A percentile compares a stretch with the other conserved stretches of the same genome.
Evolutionary conservation across 1,139 yeast genomes (phyloP).

Genomic region (Eremothecium gossypii): DNA sequence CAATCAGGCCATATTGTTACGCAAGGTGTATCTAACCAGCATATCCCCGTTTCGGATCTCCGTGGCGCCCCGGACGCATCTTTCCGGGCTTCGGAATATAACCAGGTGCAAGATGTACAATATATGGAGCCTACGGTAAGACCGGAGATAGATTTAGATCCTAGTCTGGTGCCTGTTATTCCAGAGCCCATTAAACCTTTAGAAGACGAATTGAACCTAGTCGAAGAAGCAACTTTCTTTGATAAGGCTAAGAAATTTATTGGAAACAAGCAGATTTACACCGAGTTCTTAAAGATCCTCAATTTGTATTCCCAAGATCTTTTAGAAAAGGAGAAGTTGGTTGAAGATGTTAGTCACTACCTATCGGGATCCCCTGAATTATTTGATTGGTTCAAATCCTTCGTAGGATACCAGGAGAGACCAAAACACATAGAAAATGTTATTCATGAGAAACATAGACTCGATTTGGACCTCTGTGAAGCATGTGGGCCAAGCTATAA

Average conservation of each 20-base stretch:
- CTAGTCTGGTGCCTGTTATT: slow-evolving; percentile 73
- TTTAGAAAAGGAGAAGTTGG: slow-evolving; percentile 71
- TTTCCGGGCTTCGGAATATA: slow-evolving; percentile 8
- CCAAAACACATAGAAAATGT: slow-evolving; percentile 81
- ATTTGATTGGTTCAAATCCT: slow-evolving; percentile 81
- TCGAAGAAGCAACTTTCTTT: slow-evolving; percentile 82
- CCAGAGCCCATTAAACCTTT: slow-evolving; percentile 80
- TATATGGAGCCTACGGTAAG: slow-evolving; percentile 49
- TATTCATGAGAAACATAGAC: slow-evolving; percentile 78
- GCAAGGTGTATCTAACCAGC: slow-evolving; percentile 22
- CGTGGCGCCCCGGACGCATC: slow-evolving; percentile 21
- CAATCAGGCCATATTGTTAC: slow-evolving; percentile 12
- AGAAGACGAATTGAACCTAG: slow-evolving; percentile 49
- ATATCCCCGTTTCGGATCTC: slow-evolving; percentile 32
- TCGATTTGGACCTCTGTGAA: slow-evolving; percentile 75
- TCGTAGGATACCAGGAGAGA: slow-evolving; percentile 76
- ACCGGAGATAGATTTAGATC: slow-evolving; percentile 40
- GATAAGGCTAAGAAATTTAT: slow-evolving; percentile 87
- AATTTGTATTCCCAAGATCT: slow-evolving; percentile 85
- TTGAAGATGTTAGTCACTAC: slow-evolving; percentile 77
- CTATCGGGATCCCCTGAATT: slow-evolving; percentile 75
- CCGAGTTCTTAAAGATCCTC: slow-evolving; percentile 80
- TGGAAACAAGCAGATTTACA: slow-evolving; percentile 82
- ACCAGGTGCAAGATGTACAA: slow-evolving; percentile 18
- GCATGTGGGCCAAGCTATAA: slow-evolving; percentile 92